Evolutionary conservation across 345 rosid species (phyloP).

Genomic region (Gossypium sturtianum): DNA sequence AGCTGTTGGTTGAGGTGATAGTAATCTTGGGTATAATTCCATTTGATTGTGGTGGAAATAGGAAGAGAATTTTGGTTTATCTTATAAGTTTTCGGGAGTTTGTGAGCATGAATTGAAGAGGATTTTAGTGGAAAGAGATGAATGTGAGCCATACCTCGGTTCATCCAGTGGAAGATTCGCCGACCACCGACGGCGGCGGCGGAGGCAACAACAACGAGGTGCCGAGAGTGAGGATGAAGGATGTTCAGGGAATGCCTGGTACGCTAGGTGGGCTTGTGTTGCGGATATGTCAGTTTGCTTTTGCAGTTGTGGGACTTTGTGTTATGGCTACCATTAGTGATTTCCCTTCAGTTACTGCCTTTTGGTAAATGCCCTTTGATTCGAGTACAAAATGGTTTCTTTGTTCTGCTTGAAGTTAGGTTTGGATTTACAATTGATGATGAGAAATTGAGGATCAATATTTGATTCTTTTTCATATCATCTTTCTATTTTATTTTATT

Average conservation of each 20-base stretch:
- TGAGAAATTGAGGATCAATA: background rate
- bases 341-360: conserved; percentile 68
- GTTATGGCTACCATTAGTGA: conserved; percentile 67
- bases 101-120: conserved; percentile 25
- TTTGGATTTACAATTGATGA: background rate
- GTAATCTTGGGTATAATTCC: no score
- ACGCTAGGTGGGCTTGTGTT: conserved; percentile 51
- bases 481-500: background rate
- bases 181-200: conserved; percentile 30
- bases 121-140: conserved; percentile 44
- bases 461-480: background rate
- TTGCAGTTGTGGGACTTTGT: conserved; percentile 48
- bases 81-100: no score
- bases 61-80: no score
- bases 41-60: no score
- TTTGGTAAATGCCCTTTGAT: conserved; percentile 32
- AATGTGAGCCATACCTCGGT: conserved; percentile 77
- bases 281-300: conserved; percentile 52
- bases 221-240: conserved; percentile 62
- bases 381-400: background rate
- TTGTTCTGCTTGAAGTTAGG: background rate
- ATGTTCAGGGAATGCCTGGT: conserved; percentile 63
- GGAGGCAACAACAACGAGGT: conserved; percentile 14
- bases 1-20: no score
- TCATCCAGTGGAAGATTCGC: conserved; percentile 71